Base-by-base conservation (phyloP, 2,329 filamentous ascomycete species). In the Parafenestella ontariensis region DNA sequence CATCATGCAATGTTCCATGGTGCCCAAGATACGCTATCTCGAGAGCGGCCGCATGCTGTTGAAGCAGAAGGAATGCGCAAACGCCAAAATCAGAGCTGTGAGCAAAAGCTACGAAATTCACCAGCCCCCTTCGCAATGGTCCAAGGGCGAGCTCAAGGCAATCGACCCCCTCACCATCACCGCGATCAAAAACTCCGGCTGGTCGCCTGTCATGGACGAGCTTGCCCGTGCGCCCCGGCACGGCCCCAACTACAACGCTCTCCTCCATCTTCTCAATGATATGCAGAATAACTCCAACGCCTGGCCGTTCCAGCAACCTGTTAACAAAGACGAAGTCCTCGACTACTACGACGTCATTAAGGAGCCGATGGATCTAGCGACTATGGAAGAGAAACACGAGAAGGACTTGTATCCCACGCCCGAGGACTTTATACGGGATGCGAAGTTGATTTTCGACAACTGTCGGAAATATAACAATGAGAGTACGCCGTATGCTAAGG, bases 311-410 rank as follows among this genome's bases (percentile, higher is more conserved):
- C 84, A 95, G 28, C 86, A 92, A 23, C 94, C 95, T 0, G 95
- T 99, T 63, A 97, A 96, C 74, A 88, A 89, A 63, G 95, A 99
- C 68, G 95, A 98, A 64, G 95, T 99, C 0, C 88, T 92, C n/a
- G 95, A 99, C 75, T 99, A 99, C 79, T 98, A 98, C 80, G 92
- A 96, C 55, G 93, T 98, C 57, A 99, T 99, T 81, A 93, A 93
- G 72, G 90, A 96, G 75, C 95, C 95, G 31, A 99, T 99, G 95
- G 95, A 97, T 72, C 82, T 97, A 43, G 89, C 86, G 43, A 97
- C 93, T 18, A 98, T 99, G 94, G 95, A 98, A 77, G 87, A 87
- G 65, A 96, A 96, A 77, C 89, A 97, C 60, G 93, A 98, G 71
- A 91, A 92, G 34, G 95, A 98, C 77, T 86, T 94, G 70, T 99